Base-by-base conservation (phyloP, 2,329 filamentous ascomycete species). In the Cercospora sp. region DNA sequence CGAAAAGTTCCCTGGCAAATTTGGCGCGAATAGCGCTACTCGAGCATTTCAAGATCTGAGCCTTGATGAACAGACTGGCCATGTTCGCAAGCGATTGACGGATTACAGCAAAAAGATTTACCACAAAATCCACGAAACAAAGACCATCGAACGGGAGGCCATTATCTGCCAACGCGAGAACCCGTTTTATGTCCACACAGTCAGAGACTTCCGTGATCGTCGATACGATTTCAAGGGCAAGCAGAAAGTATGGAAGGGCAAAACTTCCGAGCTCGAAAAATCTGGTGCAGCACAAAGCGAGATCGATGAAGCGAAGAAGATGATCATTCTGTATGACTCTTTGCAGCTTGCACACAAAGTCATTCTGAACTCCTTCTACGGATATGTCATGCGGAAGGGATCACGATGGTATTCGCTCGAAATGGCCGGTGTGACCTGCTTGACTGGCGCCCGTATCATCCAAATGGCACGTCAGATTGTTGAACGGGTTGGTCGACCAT, bases 321-420 rank as follows among this genome's bases (percentile, higher is more conserved):
- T 99, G 96, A 95, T 97, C 65, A 86, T 98, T 59, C 82, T 99
- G 4, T 99, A 92, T 78, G 95, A 99, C 78, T 99, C 95, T 0
- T 84, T 99, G 67, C 96, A 99, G 79, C 84, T 99, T 75, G 95
- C 95, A 0, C 95, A 99, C 84, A 99, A 99, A 79, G 95, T 99
- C 82, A 99, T 99, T 85, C 80, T 99, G 65, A 99, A 99, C 83
- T 97, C 93, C 65, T 99, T 99, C 83, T 99, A 99, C 74, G 95
- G 95, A 71, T 99, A 99, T 78, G 95, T 98, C 79, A 99, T 99
- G 95, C 87, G 95, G 82, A 99, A 99, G 79, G 95, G 95, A 36
- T 99, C 95, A 42, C 89, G 95, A 65, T 99, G 95, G 95, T 99
- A 99, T 78, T 99, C 95, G 18, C 90, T 99, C 87, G 95, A 99